Percentiles rank a stretch among this genome's conserved stretches.
These are phyloP conservation scores for Triticum timopheevii DNA, from an alignment of 176 grass and related monocot species.

Conservation along the genomic window DNA sequence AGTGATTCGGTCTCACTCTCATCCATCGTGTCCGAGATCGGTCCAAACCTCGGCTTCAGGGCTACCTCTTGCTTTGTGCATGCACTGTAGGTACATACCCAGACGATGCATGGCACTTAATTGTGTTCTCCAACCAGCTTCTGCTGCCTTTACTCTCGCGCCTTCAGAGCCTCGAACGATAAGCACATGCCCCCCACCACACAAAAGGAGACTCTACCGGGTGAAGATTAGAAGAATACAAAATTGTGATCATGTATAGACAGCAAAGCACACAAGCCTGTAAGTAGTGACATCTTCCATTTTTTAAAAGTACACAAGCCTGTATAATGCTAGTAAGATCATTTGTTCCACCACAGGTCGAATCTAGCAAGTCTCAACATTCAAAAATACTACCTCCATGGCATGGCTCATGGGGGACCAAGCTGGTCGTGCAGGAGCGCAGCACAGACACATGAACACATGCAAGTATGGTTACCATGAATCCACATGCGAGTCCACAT, in stretches of 20 bases:
- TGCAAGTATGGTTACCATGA: not conserved
- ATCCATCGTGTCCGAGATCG: not conserved
- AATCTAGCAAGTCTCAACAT: not conserved
- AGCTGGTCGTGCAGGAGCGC: not conserved
- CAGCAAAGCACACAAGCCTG: not conserved
- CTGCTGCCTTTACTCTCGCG: slow-evolving; percentile 12
- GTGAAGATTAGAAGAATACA: not conserved
- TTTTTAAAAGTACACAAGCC: not conserved
- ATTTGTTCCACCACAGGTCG: not conserved
- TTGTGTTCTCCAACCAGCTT: slow-evolving; percentile 20
- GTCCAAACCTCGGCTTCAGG: slow-evolving; percentile 18
- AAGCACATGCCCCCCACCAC: not conserved
- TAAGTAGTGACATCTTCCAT: too few species aligned
- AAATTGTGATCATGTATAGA: not conserved
- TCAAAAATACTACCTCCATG: not conserved
- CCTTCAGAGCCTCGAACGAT: not conserved
- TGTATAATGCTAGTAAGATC: not conserved
- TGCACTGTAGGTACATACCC: not conserved
- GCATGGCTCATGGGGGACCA: not conserved
- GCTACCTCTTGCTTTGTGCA: not conserved
- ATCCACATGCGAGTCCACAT: slow-evolving; percentile 45
- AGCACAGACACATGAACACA: slow-evolving; percentile 5
- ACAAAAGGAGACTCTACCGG: not conserved
- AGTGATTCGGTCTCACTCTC: slow-evolving; percentile 5
- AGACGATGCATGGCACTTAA: not conserved